phyloP scores from a whole-genome alignment of 2,329 filamentous ascomycete species.

The Alternaria conjuncta region DNA sequence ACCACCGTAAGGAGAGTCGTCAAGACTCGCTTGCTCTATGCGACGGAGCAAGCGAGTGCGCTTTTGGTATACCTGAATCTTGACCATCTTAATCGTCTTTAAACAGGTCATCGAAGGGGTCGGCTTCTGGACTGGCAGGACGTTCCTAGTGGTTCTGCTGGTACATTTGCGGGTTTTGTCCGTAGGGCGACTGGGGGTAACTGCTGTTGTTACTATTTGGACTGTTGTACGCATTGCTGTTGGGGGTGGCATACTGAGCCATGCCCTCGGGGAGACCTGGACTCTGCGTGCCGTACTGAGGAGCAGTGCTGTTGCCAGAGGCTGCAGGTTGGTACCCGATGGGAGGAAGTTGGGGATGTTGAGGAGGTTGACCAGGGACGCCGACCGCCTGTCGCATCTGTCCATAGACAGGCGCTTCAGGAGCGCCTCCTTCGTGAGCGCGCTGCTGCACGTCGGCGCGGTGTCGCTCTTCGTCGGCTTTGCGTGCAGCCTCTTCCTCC shows the following conservation, averaged over 20 bases:
- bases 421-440: conserved; percentile 58
- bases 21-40: conserved; percentile 18
- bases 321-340: conserved; percentile 59
- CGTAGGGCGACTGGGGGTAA: conserved; percentile 60
- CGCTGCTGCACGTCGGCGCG: conserved; percentile 66
- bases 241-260: conserved; percentile 55
- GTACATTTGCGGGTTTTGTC: conserved; percentile 57
- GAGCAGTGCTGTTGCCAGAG: conserved; percentile 49
- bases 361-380: conserved; percentile 52
- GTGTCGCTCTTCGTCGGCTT: conserved; percentile 84
- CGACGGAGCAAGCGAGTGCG: conserved; percentile 16
- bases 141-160: conserved; percentile 48
- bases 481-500: conserved; percentile 90
- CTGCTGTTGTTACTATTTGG: conserved; percentile 53
- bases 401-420: conserved; percentile 55
- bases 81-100: background rate
- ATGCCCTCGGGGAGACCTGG: conserved; percentile 57
- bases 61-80: conserved; percentile 12
- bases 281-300: conserved; percentile 55
- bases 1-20: conserved; percentile 36
- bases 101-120: background rate
- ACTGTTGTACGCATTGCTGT: conserved; percentile 53
- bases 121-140: background rate
- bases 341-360: conserved; percentile 57
- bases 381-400: conserved; percentile 55